phyloP scores from a whole-genome alignment of 1,139 yeast genomes.

The Saccharomyces hybrid region DNA sequence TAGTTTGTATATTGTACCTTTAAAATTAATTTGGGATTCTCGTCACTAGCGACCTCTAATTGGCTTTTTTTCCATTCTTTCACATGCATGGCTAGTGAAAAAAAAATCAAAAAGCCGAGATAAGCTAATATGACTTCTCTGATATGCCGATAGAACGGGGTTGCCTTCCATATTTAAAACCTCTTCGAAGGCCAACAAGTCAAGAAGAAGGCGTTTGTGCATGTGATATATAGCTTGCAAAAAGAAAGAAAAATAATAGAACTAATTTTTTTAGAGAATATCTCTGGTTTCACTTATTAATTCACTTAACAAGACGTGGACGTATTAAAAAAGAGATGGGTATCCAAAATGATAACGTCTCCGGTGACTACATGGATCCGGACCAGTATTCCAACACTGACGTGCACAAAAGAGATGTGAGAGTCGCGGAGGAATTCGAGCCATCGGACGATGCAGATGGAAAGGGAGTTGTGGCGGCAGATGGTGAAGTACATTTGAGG shows the following conservation, averaged over 20 bases:
- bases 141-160: background rate
- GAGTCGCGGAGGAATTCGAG: background rate
- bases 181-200: too few species aligned
- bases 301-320: background rate
- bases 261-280: background rate
- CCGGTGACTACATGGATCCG: background rate
- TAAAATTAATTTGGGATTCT: background rate
- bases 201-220: background rate
- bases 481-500: slow-evolving; percentile 28
- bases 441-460: background rate
- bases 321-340: background rate
- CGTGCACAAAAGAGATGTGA: background rate
- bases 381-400: background rate
- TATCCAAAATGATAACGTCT: background rate
- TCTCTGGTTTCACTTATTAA: background rate
- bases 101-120: background rate
- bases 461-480: background rate
- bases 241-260: background rate
- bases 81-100: background rate
- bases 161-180: too few species aligned
- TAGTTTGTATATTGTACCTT: background rate
- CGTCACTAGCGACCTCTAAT: background rate
- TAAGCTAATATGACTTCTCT: background rate
- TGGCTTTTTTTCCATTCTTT: background rate
- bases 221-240: background rate